Evolutionary conservation across 2,329 filamentous ascomycete genomes (phyloP).

Genomic region (Xylaria digitata): DNA sequence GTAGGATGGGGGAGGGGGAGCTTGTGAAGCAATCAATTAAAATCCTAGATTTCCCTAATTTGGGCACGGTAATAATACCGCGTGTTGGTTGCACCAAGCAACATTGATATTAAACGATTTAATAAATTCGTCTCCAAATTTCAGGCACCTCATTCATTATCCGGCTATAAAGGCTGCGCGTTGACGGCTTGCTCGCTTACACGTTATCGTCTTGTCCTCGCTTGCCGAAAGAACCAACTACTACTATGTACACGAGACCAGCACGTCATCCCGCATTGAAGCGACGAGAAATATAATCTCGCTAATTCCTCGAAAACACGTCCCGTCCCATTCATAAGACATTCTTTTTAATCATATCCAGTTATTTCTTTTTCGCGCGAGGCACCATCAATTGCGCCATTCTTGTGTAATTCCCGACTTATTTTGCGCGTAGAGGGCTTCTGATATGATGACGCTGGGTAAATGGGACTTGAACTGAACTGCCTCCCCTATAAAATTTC

Average conservation of each 20-base stretch:
- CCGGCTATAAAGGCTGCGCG: slow-evolving; percentile 29
- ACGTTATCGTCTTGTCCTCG: neutral
- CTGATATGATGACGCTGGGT: slow-evolving; percentile 5
- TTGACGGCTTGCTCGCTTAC: neutral
- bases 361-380: neutral
- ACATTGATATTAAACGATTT: slow-evolving; percentile 8
- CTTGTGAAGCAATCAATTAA: neutral
- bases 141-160: neutral
- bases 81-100: neutral
- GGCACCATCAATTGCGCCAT: neutral
- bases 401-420: neutral
- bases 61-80: neutral
- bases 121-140: slow-evolving; percentile 14
- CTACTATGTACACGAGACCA: neutral
- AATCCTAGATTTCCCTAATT: neutral
- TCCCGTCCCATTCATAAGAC: neutral
- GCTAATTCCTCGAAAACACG: neutral
- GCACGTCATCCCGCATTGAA: slow-evolving; percentile 1
- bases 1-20: too few species aligned
- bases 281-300: slow-evolving; percentile 1
- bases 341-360: neutral
- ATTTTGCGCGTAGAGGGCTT: neutral
- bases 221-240: neutral
- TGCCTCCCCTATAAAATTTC: neutral
- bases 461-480: slow-evolving; percentile 13